These are phyloP conservation scores for Russula sp. DNA, from an alignment of 768 basidiomycete genomes.

Conservation along the genomic window DNA sequence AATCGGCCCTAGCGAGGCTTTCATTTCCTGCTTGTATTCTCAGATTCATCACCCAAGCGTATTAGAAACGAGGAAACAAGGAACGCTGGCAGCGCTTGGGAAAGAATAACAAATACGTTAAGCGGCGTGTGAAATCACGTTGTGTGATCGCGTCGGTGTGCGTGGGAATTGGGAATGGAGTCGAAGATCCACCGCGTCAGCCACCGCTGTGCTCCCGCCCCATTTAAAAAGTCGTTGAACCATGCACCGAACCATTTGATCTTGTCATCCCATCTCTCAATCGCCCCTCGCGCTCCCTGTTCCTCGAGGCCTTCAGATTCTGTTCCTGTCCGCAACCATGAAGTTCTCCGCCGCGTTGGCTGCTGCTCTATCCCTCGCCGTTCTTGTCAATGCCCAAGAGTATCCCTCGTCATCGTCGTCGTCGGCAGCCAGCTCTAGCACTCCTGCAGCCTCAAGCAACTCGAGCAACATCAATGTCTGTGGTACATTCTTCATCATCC, in stretches of 20 bases:
- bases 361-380: constrained; percentile 26
- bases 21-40: not conserved
- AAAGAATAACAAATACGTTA: no score
- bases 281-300: no score
- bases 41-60: not conserved
- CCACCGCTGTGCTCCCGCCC: not conserved
- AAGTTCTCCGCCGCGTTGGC: constrained; percentile 29
- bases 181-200: no score
- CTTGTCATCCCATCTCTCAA: not conserved
- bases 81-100: no score
- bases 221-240: not conserved
- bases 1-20: not conserved
- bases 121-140: no score
- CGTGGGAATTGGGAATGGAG: not conserved
- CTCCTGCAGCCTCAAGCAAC: constrained; percentile 27
- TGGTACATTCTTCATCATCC: not conserved
- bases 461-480: constrained; percentile 21
- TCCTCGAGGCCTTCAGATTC: not conserved
- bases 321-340: constrained; percentile 19
- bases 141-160: no score
- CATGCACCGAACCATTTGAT: no score
- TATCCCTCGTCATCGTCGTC: constrained; percentile 16
- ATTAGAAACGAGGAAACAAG: no score
- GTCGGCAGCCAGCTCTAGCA: constrained; percentile 6
- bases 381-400: constrained; percentile 36